Percentiles rank a stretch among this genome's conserved stretches.
Conservation (phyloP, 169 alveolate genomes). For the Plasmodium coatneyi region DNA sequence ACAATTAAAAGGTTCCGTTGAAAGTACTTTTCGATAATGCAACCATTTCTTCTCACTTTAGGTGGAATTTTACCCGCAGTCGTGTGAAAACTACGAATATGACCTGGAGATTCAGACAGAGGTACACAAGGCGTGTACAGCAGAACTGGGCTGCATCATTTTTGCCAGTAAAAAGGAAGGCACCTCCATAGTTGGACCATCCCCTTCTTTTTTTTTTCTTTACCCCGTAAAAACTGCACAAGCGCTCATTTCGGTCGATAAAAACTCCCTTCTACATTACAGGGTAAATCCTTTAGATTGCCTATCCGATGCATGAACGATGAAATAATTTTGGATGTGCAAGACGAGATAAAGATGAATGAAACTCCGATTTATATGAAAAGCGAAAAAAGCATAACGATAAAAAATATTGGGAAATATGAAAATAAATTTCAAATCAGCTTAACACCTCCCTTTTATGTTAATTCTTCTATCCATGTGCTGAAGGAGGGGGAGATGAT, state of each 20-base stretch:
- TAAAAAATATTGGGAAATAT: constrained; percentile 66
- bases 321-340: constrained; percentile 57
- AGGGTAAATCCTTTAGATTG: constrained; percentile 27
- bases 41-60: neutral
- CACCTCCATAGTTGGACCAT: neutral
- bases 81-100: constrained; percentile 36
- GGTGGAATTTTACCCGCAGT: constrained; percentile 55
- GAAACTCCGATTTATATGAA: constrained; percentile 68
- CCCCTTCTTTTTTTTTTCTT: neutral
- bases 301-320: constrained; percentile 65
- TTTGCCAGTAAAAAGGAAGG: neutral
- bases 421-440: constrained; percentile 57
- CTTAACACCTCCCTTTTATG: constrained; percentile 64
- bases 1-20: neutral
- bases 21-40: neutral
- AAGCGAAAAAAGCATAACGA: constrained; percentile 49
- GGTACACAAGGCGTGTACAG: neutral
- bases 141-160: neutral
- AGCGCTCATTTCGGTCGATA: neutral
- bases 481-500: constrained; percentile 52
- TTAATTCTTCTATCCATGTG: constrained; percentile 26
- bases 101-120: constrained; percentile 44
- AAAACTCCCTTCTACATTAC: neutral
- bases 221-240: neutral
- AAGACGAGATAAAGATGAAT: constrained; percentile 46